Base-by-base conservation (phyloP, 2,329 filamentous ascomycete genomes). In the Colletotrichum musae region DNA sequence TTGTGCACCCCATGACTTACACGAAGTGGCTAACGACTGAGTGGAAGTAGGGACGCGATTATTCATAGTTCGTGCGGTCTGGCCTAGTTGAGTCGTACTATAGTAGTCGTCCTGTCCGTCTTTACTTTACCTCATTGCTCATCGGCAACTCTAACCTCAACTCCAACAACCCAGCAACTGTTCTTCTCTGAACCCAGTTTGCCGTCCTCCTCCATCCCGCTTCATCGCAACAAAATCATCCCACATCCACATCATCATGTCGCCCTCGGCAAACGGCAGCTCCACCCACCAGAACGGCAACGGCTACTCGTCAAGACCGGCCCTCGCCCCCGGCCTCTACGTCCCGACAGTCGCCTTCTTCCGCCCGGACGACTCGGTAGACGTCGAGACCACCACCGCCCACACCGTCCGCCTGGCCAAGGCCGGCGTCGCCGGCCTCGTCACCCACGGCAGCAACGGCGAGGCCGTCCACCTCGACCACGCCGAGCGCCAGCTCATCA, bases 381-480 rank as follows among this genome's bases (percentile, higher is more conserved):
- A 91, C 73, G 64, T 87, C n/a, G 79, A 81, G 21, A 83, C 86
- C 5, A 86, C 85, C 32, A 79, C 81, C 59, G 80, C 80, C 24
- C 85, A 87, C 69, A 89, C 89, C 32, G 81, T 88, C 24, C 87
- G 89, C 58, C 86, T 93, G 3, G 89, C 88, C 50, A 79, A 86
- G 64, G 85, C 89, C 28, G 91, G 91, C 53, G 86, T 93, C 54
- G 85, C 90, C 26, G 91, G 91, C 47, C 82, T 94, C 56, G 88
- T 92, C 26, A 89, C 89, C 7, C 91, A 93, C 77, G 91, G 91
- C 52, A 92, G 89, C 74, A 94, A 93, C 76, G 92, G 92, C 74
- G 92, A 94, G 80, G 92, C 92, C 32, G 66, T 69, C n/a, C 66
- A 69, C 45, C 76, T 88, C 47, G 89, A 87, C 16, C 86, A 87